Percentiles rank a stretch among this genome's conserved stretches.
These are phyloP conservation scores for Ophiostoma triangulosporum DNA, from an alignment of 2,329 filamentous ascomycete genomes.

Conservation along the genomic window DNA sequence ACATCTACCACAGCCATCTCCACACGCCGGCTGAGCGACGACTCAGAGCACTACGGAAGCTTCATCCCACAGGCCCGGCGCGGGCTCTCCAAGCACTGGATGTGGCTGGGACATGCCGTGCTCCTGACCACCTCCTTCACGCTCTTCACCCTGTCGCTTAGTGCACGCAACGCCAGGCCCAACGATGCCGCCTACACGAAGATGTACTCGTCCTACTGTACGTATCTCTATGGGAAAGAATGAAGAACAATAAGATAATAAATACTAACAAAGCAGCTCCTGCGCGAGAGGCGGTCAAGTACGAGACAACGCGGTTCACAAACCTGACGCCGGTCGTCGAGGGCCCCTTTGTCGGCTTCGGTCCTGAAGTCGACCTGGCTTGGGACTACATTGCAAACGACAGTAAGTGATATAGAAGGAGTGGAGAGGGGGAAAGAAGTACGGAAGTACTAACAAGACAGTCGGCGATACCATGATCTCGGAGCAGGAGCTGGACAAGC, in stretches of 20 bases:
- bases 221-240: background rate
- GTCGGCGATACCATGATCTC: slow-evolving; percentile 50
- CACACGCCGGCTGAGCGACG: slow-evolving; percentile 8
- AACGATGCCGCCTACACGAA: slow-evolving; percentile 23
- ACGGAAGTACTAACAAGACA: slow-evolving; percentile 15
- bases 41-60: slow-evolving; percentile 7
- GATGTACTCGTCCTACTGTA: slow-evolving; percentile 30
- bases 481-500: slow-evolving; percentile 35
- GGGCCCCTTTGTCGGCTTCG: slow-evolving; percentile 40
- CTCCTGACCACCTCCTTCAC: slow-evolving; percentile 27
- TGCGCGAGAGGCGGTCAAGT: slow-evolving; percentile 32
- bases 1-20: background rate
- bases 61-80: slow-evolving; percentile 6
- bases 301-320: slow-evolving; percentile 33
- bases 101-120: slow-evolving; percentile 27
- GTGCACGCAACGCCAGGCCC: slow-evolving; percentile 22
- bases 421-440: background rate
- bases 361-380: slow-evolving; percentile 40
- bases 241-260: background rate
- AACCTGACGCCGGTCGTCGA: slow-evolving; percentile 33
- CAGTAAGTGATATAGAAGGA: slow-evolving; percentile 14
- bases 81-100: slow-evolving; percentile 19
- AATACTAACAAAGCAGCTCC: slow-evolving; percentile 25
- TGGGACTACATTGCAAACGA: slow-evolving; percentile 42
- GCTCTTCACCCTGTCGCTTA: slow-evolving; percentile 28